Percentiles rank a stretch among this genome's conserved stretches.
Conservation (phyloP, 2,329 filamentous ascomycete species). For the Ceratocystis ficicola region DNA sequence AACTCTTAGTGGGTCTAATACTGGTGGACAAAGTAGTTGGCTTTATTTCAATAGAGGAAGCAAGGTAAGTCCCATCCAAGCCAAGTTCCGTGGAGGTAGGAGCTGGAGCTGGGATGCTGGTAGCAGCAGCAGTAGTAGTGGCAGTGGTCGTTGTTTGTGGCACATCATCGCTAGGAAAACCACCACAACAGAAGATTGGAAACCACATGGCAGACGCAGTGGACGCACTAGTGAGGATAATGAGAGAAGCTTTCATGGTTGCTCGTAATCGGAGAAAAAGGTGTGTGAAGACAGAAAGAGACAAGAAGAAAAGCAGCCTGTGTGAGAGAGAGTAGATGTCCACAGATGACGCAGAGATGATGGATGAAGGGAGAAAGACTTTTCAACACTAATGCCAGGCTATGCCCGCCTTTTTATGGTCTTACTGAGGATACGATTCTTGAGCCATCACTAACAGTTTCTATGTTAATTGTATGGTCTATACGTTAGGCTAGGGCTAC, state of each 20-base stretch:
- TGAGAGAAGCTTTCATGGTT: not conserved
- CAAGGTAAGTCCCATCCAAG: no score
- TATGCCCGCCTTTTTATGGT: not conserved
- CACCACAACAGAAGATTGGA: not conserved
- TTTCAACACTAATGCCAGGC: not conserved
- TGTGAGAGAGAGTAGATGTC: not conserved
- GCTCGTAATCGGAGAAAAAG: not conserved
- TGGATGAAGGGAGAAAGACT: not conserved
- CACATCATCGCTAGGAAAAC: not conserved
- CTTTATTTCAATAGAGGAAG: no score
- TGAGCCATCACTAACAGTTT: not conserved
- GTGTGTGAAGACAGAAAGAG: not conserved
- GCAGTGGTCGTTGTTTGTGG: not conserved
- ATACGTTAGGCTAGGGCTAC: not conserved
- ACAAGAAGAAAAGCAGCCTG: not conserved
- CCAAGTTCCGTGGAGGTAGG: no score
- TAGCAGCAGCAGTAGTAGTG: no score
- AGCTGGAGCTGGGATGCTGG: no score
- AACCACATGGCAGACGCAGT: not conserved
- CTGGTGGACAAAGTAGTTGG: no score
- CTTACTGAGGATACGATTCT: not conserved
- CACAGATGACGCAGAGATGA: not conserved
- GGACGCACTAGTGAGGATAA: not conserved
- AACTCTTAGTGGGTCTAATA: no score
- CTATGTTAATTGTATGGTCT: not conserved